These are phyloP conservation scores for Antrodiella citrinella DNA, from an alignment of 768 basidiomycete genomes.

Conservation along the genomic window DNA sequence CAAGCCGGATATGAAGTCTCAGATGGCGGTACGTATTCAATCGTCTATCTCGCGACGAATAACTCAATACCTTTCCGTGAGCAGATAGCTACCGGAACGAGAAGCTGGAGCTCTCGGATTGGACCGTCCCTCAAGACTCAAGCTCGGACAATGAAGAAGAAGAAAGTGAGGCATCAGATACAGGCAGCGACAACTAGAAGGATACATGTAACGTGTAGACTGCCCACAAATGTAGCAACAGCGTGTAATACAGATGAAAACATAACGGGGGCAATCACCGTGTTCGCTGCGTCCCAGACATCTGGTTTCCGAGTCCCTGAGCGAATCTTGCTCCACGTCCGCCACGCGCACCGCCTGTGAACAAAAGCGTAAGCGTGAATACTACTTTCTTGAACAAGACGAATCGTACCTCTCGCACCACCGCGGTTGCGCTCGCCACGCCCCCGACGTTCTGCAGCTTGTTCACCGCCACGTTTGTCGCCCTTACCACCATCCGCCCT, in stretches of 20 bases:
- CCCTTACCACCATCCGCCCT: conserved; percentile 62
- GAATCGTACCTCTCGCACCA: conserved; percentile 44
- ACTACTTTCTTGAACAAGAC: not conserved
- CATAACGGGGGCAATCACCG: conserved; percentile 11
- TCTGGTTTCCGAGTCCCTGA: conserved; percentile 77
- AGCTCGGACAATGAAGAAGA: conserved; percentile 19
- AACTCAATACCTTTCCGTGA: too few relatives aligned
- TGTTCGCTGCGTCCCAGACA: conserved; percentile 36
- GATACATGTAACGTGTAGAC: conserved; percentile 10
- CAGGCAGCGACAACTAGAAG: conserved; percentile 3
- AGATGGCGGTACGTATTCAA: conserved; percentile 40
- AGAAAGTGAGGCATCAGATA: conserved; percentile 6
- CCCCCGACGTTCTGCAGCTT: conserved; percentile 68
- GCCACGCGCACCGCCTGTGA: conserved; percentile 50
- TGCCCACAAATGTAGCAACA: conserved; percentile 5
- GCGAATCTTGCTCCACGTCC: conserved; percentile 78
- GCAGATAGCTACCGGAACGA: conserved; percentile 49
- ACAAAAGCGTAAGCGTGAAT: conserved; percentile 3
- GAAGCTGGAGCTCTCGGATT: conserved; percentile 49
- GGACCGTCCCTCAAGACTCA: conserved; percentile 29
- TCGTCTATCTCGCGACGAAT: too few relatives aligned
- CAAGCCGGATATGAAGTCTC: conserved; percentile 73
- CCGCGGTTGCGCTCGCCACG: conserved; percentile 63
- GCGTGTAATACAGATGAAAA: conserved; percentile 1
- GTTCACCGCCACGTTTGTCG: conserved; percentile 76